These are phyloP conservation scores for Kokia cookei DNA, from an alignment of 441 rosid genomes.

Conservation along the genomic window DNA sequence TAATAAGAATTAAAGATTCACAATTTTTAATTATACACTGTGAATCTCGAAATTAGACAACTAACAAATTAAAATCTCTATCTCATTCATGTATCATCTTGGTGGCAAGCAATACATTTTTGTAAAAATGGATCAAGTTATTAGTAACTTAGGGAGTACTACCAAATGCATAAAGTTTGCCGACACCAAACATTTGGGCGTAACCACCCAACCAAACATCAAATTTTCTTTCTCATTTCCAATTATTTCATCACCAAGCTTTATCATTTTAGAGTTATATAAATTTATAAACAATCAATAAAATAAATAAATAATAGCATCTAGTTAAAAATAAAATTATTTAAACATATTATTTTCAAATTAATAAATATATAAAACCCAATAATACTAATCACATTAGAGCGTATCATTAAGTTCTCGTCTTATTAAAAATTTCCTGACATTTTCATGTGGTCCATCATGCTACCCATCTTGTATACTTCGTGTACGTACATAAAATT, in stretches of 20 bases:
- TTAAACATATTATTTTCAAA: not conserved
- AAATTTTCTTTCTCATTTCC: not conserved
- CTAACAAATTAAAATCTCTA: no score
- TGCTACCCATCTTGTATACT: not conserved
- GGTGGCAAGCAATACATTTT: not conserved
- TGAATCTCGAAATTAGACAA: no score
- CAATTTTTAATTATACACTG: no score
- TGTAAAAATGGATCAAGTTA: not conserved
- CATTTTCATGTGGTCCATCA: not conserved
- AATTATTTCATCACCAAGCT: not conserved
- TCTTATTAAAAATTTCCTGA: not conserved
- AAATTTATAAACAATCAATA: not conserved
- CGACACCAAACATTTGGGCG: not conserved
- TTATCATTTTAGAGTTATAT: not conserved
- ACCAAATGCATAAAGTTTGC: not conserved
- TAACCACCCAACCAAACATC: not conserved
- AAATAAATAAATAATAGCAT: not conserved
- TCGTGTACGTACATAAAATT: not conserved
- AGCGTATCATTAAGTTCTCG: not conserved
- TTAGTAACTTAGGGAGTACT: not conserved
- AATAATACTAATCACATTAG: not conserved
- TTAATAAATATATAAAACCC: not conserved
- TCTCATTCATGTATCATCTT: no score
- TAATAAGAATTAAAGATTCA: no score
- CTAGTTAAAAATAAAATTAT: not conserved